Base-by-base conservation (phyloP, 179 eudicot genomes). In the Heliamphora pulchella region DNA sequence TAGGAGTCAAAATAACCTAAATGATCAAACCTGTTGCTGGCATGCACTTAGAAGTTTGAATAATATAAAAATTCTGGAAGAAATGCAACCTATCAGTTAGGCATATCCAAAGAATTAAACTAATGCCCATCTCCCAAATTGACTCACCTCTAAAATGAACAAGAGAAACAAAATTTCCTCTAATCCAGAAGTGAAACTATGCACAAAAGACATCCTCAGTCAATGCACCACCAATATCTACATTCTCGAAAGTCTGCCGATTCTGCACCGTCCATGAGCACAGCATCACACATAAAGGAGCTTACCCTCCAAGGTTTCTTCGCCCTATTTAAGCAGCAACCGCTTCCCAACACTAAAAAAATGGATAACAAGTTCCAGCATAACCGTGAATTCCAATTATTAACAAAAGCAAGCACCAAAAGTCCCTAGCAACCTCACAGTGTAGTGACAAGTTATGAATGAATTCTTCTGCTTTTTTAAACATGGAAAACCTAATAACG, bases 1-100 rank as follows among this genome's bases (percentile, higher is more conserved):
- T 47, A 76, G 10, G 15, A 41, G 55, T 76, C 79, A 76, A 59
- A 44, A 18, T 61, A 31, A 76, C 54, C 17, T 61, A 61, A n/a
- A 61, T 44, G 54, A 76, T 59, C 68, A 76, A 76, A 75, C 68
- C 51, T n/a, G 31, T 8, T n/a, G 31, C 10, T 14, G 6, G 15
- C 48, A n/a, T 5, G 54, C 64, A 76, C 31, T 43, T n/a, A 43
- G 9, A 72, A 76, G 51, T 18, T 46, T 9, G 65, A 59, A 44
- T 43, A 50, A 17, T 4, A 67, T 67, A 70, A 70, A 46, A 47
- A n/a, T 15, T 70, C 54, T 20, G 48, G 13, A 70, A 6, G 20
- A 47, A 3, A 15, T 31, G n/a, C 71, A 66, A 41, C 71, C 39
- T 66, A 5, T 11, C 3, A 31, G 39, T 31, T 31, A 31, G 39